These are phyloP conservation scores for Salpingoeca rosetta DNA, from an alignment of 78 protist genomes.

Conservation along the genomic window DNA sequence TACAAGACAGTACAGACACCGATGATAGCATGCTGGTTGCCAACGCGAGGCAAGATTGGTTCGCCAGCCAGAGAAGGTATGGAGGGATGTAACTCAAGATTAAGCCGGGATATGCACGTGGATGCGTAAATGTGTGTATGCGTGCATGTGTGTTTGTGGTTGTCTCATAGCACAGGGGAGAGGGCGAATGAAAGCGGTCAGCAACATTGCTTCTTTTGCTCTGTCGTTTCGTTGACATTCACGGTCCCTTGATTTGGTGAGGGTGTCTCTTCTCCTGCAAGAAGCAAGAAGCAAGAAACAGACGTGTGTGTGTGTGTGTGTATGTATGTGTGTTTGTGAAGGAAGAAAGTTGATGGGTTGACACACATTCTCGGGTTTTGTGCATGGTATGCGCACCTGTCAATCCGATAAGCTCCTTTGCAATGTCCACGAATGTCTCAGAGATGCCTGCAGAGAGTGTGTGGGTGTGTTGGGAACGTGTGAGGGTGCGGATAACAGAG, in stretches of 20 bases:
- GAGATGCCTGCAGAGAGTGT: background rate
- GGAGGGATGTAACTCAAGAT: too few relatives aligned
- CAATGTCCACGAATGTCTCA: background rate
- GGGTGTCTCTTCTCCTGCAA: background rate
- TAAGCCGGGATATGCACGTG: too few relatives aligned
- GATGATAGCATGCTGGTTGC: too few relatives aligned
- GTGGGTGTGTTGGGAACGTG: too few relatives aligned
- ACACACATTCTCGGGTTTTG: background rate
- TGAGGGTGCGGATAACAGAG: too few relatives aligned
- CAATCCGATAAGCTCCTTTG: background rate
- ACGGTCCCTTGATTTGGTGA: background rate
- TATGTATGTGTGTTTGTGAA: background rate
- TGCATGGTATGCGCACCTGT: background rate
- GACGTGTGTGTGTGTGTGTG: too few relatives aligned
- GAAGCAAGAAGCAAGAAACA: background rate
- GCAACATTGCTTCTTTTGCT: background rate
- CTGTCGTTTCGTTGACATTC: background rate
- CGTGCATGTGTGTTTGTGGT: too few relatives aligned
- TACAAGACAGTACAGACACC: too few relatives aligned
- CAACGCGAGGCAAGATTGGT: too few relatives aligned
- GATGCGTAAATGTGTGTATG: too few relatives aligned
- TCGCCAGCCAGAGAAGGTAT: too few relatives aligned
- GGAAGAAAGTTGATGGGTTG: background rate
- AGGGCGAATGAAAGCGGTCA: background rate
- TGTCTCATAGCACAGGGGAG: too few relatives aligned